Evolutionary conservation across 805 yeast species (phyloP).

Genomic region (Lachancea nothofagi): DNA sequence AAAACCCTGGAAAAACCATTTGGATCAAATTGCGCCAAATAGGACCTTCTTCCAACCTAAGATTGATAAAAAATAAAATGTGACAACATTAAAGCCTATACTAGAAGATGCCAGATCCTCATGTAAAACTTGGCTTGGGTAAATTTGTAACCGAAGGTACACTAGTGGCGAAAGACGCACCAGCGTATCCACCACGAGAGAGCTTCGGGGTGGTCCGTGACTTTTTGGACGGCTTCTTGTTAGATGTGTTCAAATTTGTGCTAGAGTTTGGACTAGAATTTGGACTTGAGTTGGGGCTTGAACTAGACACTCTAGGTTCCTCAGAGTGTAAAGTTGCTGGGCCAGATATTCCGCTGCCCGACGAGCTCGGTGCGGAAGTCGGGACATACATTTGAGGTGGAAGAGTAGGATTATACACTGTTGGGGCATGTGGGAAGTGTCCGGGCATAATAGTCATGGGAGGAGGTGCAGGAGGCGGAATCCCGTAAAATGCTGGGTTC

Average conservation of each 20-base stretch:
- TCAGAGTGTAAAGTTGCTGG: slow-evolving; percentile 3
- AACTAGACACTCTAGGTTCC: slow-evolving; percentile 4
- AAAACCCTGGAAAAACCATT: background rate
- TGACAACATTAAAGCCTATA: background rate
- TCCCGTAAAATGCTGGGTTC: slow-evolving; percentile 8
- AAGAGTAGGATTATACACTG: background rate
- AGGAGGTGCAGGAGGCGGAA: slow-evolving; percentile 11
- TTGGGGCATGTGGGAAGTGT: slow-evolving; percentile 7
- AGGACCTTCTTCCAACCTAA: background rate
- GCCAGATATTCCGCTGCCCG: slow-evolving; percentile 1
- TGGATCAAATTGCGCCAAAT: background rate
- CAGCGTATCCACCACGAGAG: slow-evolving; percentile 23
- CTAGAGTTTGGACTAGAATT: background rate
- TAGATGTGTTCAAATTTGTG: background rate
- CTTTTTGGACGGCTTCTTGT: slow-evolving; percentile 5
- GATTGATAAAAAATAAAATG: background rate
- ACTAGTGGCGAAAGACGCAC: slow-evolving; percentile 33
- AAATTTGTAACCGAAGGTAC: slow-evolving; percentile 29
- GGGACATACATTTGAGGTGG: background rate
- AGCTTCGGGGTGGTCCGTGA: slow-evolving; percentile 3
- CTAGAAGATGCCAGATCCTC: slow-evolving; percentile 11
- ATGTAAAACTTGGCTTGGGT: slow-evolving; percentile 33
- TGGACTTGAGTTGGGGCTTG: slow-evolving; percentile 1
- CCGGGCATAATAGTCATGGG: slow-evolving; percentile 15
- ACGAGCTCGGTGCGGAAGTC: slow-evolving; percentile 2